Conservation (phyloP, 2,329 filamentous ascomycete genomes). For the Aspergillus candidus region DNA sequence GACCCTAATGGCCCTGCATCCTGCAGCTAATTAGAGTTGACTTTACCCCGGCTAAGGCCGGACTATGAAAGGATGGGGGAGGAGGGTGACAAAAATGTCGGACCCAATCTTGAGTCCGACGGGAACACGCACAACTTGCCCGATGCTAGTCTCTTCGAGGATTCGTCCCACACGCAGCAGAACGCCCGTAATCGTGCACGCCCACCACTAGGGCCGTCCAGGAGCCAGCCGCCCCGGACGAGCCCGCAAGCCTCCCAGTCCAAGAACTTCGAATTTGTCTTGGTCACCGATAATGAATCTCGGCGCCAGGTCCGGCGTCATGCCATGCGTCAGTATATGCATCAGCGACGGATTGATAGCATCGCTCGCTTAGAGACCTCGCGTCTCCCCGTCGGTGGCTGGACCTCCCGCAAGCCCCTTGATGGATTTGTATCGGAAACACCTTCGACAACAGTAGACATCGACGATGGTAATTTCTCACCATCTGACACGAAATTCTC, state of each 20-base stretch:
- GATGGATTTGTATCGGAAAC: conserved; percentile 5
- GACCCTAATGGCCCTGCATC: too few species aligned
- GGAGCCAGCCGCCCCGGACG: conserved; percentile 3
- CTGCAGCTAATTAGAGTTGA: neutral
- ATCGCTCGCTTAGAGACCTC: conserved; percentile 28
- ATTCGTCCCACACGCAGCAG: conserved; percentile 2
- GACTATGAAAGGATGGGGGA: conserved; percentile 27
- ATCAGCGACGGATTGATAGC: conserved; percentile 27
- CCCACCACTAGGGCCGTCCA: conserved; percentile 4
- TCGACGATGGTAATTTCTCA: conserved; percentile 1
- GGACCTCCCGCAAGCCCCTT: conserved; percentile 13
- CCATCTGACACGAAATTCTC: conserved; percentile 5
- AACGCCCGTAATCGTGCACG: conserved; percentile 7
- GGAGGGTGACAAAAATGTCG: conserved; percentile 15
- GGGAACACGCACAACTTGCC: conserved; percentile 5
- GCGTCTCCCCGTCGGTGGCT: conserved; percentile 20
- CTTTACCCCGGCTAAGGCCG: conserved; percentile 5
- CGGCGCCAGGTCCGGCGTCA: conserved; percentile 29
- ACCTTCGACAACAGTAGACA: conserved; percentile 11
- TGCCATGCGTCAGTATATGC: conserved; percentile 34
- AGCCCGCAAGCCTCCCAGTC: conserved; percentile 12
- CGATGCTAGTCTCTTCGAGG: neutral
- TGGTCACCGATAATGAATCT: conserved; percentile 28
- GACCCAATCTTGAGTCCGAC: conserved; percentile 4
- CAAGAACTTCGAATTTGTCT: conserved; percentile 28